Conservation (phyloP, 208 protist species). For the Leishmania major region DNA sequence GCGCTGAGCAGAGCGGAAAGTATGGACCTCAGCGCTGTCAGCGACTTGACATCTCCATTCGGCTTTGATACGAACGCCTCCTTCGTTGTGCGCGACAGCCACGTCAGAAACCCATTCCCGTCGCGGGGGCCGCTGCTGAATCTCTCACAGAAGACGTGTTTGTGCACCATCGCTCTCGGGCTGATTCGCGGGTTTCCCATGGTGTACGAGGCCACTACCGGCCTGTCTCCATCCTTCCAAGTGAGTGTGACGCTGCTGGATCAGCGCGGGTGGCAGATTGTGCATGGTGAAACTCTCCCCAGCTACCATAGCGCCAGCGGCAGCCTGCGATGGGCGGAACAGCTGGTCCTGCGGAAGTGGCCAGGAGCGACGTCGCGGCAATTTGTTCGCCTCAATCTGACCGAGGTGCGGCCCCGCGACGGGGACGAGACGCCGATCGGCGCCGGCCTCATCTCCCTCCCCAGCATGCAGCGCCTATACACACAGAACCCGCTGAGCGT, state of each 20-base stretch:
- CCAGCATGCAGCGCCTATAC: constrained; percentile 62
- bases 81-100: constrained; percentile 53
- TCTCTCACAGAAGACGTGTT: constrained; percentile 81
- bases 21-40: constrained; percentile 14
- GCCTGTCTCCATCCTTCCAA: constrained; percentile 83
- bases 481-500: constrained; percentile 65
- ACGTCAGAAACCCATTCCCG: constrained; percentile 30
- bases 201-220: constrained; percentile 75
- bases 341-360: constrained; percentile 87
- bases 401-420: constrained; percentile 79
- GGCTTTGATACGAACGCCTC: constrained; percentile 59
- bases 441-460: constrained; percentile 81
- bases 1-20: constrained; percentile 17
- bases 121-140: constrained; percentile 69
- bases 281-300: constrained; percentile 78
- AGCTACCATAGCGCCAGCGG: constrained; percentile 89
- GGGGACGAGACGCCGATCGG: constrained; percentile 89
- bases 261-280: constrained; percentile 83
- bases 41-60: constrained; percentile 36
- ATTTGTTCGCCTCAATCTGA: constrained; percentile 89
- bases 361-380: constrained; percentile 77
- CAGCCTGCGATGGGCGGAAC: constrained; percentile 79
- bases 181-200: constrained; percentile 88
- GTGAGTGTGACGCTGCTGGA: constrained; percentile 85
- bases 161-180: constrained; percentile 80